phyloP scores from a whole-genome alignment of 2,329 filamentous ascomycete genomes.

The Fusarium sp. region DNA sequence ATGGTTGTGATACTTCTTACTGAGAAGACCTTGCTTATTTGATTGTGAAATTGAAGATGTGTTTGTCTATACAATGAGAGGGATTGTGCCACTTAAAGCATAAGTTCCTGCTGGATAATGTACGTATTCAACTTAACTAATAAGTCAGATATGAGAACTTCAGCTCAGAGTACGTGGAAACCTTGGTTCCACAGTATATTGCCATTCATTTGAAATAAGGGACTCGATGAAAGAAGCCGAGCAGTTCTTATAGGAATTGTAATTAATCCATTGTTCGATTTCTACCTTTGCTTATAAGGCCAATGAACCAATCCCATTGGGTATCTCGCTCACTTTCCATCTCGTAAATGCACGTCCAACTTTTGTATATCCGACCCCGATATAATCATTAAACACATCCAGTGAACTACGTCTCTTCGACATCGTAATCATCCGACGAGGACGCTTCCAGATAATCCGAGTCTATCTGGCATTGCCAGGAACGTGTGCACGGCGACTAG shows the following conservation, averaged over 20 bases:
- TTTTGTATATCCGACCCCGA: slow-evolving; percentile 40
- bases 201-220: not conserved
- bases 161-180: not conserved
- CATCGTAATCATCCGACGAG: not conserved
- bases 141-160: too few relatives aligned
- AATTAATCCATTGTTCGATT: slow-evolving; percentile 7
- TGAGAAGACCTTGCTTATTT: too few relatives aligned
- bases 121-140: too few relatives aligned
- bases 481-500: slow-evolving; percentile 61
- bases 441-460: not conserved
- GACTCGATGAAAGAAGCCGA: not conserved
- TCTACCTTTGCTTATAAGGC: slow-evolving; percentile 27
- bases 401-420: not conserved
- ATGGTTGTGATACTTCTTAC: not conserved
- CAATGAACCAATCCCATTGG: slow-evolving; percentile 48
- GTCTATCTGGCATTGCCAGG: slow-evolving; percentile 39
- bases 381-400: slow-evolving; percentile 20
- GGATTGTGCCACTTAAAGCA: too few relatives aligned
- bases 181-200: not conserved
- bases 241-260: not conserved
- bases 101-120: too few relatives aligned
- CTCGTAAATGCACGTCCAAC: slow-evolving; percentile 33
- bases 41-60: too few relatives aligned
- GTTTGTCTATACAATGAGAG: too few relatives aligned
- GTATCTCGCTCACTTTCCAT: slow-evolving; percentile 49